phyloP scores from a whole-genome alignment of 495 filamentous ascomycete genomes.

The Pyrenopolyporus hunteri region DNA sequence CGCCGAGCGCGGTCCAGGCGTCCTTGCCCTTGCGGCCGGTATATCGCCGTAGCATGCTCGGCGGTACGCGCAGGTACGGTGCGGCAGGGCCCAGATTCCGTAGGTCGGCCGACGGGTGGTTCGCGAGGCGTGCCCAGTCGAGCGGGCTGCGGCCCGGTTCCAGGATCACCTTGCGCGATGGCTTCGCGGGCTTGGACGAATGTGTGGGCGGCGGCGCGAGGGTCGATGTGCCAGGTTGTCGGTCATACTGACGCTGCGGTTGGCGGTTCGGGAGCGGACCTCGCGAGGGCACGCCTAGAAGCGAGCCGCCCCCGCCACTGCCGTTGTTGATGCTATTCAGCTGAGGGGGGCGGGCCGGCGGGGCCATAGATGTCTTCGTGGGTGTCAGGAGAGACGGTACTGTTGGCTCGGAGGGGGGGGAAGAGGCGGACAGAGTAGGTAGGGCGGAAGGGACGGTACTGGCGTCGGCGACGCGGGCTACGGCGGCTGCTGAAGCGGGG shows the following conservation, averaged over 20 bases:
- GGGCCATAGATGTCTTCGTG: conserved; percentile 35
- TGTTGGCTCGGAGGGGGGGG: conserved; percentile 22
- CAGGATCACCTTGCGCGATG: conserved; percentile 68
- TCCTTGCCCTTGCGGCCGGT: conserved; percentile 82
- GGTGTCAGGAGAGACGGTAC: conserved; percentile 10
- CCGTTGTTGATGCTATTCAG: conserved; percentile 19
- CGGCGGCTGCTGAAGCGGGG: conserved; percentile 50
- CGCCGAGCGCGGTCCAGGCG: conserved; percentile 86
- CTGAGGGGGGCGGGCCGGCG: conserved; percentile 37
- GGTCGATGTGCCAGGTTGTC: conserved; percentile 43
- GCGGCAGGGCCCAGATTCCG: conserved; percentile 57
- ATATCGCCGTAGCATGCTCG: conserved; percentile 72
- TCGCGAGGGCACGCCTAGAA: conserved; percentile 27
- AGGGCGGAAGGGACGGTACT: conserved; percentile 22
- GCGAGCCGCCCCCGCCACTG: conserved; percentile 8
- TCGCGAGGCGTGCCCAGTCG: conserved; percentile 86
- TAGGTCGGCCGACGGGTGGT: conserved; percentile 69
- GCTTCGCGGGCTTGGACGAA: conserved; percentile 53
- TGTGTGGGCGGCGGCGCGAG: conserved; percentile 57
- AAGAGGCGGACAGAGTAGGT: conserved; percentile 27
- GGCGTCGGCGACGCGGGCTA: conserved; percentile 31
- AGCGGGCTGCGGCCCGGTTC: conserved; percentile 89
- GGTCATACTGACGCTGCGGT: conserved; percentile 44
- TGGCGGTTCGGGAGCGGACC: conserved; percentile 37
- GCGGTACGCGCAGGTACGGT: conserved; percentile 69